A percentile compares a stretch with the other conserved stretches of the same genome.
These are phyloP conservation scores for Physcia stellaris DNA, from an alignment of 495 filamentous ascomycete genomes.

Conservation along the genomic window DNA sequence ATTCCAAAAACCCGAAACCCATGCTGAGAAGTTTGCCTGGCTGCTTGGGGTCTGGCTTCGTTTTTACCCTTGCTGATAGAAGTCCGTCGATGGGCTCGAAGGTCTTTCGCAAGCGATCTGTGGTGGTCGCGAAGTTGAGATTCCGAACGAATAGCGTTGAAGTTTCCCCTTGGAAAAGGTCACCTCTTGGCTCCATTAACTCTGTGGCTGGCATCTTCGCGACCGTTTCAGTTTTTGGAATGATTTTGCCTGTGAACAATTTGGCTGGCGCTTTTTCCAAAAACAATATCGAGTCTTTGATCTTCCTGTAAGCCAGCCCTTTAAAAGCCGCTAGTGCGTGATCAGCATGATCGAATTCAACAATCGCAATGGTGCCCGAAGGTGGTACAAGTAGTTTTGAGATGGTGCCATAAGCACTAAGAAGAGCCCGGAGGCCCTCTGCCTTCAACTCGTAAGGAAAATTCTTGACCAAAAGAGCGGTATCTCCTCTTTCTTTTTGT, in stretches of 20 bases:
- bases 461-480: conserved; percentile 86
- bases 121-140: conserved; percentile 82
- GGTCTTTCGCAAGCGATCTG: conserved; percentile 50
- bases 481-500: conserved; percentile 66
- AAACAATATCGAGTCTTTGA: conserved; percentile 85
- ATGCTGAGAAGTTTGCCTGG: conserved; percentile 76
- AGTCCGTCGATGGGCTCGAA: conserved; percentile 80
- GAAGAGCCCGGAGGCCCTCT: conserved; percentile 36
- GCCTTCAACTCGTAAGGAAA: conserved; percentile 67
- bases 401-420: conserved; percentile 49
- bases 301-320: conserved; percentile 69
- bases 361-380: conserved; percentile 80
- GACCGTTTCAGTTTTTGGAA: conserved; percentile 28
- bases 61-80: conserved; percentile 70
- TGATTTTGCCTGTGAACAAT: conserved; percentile 42
- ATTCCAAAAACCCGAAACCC: conserved; percentile 94
- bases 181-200: conserved; percentile 34
- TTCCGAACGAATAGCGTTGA: conserved; percentile 85
- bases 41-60: conserved; percentile 72
- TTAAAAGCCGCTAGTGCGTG: conserved; percentile 72
- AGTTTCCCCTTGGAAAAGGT: conserved; percentile 41
- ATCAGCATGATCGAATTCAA: conserved; percentile 65
- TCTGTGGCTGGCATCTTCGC: conserved; percentile 39
- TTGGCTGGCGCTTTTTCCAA: conserved; percentile 86
- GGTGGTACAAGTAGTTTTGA: conserved; percentile 79